A percentile compares a stretch with the other conserved stretches of the same genome.
Evolutionary conservation across 2,329 filamentous ascomycete species (phyloP).

Genomic region (Aspergillus sp.): DNA sequence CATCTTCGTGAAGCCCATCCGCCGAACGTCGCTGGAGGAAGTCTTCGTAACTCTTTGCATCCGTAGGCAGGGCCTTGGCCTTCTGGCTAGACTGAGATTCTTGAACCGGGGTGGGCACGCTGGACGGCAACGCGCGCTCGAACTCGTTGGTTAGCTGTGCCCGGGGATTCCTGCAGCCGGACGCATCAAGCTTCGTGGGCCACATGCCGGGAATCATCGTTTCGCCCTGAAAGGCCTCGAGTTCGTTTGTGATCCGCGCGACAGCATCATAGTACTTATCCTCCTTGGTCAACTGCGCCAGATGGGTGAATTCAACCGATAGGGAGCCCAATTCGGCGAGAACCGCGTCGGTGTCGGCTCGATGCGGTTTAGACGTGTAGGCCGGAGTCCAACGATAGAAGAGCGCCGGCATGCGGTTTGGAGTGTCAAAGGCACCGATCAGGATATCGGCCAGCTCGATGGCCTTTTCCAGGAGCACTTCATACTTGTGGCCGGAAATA

Average conservation of each 20-base stretch:
- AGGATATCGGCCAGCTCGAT: constrained; percentile 76
- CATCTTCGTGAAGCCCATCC: constrained; percentile 21
- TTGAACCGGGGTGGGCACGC: constrained; percentile 1
- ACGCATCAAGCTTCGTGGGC: constrained; percentile 72
- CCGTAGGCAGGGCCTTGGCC: constrained; percentile 14
- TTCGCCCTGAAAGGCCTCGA: constrained; percentile 70
- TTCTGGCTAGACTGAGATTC: constrained; percentile 5
- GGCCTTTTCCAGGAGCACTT: constrained; percentile 71
- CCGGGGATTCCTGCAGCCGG: constrained; percentile 63
- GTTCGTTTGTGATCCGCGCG: constrained; percentile 76
- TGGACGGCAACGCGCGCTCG: background rate
- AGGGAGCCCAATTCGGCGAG: constrained; percentile 73
- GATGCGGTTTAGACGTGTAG: constrained; percentile 61
- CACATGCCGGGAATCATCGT: constrained; percentile 77
- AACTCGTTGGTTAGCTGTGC: constrained; percentile 8
- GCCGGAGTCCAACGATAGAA: constrained; percentile 75
- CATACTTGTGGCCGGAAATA: constrained; percentile 68
- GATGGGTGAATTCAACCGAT: constrained; percentile 81
- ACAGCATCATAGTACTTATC: constrained; percentile 87
- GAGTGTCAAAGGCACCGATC: constrained; percentile 83
- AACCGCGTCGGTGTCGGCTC: constrained; percentile 56
- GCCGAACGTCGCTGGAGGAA: constrained; percentile 20
- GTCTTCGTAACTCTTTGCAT: constrained; percentile 23
- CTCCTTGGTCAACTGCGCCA: constrained; percentile 80
- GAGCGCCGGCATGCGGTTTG: constrained; percentile 85